Evolutionary conservation across 1,139 yeast species (phyloP).

Genomic region (Pichia terricola): DNA sequence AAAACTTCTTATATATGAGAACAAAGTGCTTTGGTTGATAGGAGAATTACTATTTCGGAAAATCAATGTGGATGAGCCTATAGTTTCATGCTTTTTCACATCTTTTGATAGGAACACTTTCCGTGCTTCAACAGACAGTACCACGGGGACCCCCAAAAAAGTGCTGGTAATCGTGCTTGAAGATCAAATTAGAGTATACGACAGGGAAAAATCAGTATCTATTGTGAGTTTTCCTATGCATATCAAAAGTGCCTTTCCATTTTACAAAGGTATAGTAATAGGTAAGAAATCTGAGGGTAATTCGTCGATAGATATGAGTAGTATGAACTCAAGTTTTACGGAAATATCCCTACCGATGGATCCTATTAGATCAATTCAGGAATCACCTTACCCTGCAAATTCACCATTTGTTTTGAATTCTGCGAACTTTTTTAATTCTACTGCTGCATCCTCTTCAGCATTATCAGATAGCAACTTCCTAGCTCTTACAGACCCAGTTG

Average conservation of each 20-base stretch:
- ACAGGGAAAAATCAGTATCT: conserved; percentile 46
- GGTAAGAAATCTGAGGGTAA: conserved; percentile 12
- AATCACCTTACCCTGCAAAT: neutral
- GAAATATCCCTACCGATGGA: no score
- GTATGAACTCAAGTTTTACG: no score
- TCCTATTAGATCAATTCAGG: conserved; percentile 7
- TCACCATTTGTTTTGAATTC: neutral
- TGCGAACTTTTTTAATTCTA: no score
- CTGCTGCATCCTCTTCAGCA: conserved; percentile 4
- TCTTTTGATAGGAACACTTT: conserved; percentile 11
- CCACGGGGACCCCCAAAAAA: conserved; percentile 4
- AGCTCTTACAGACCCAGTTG: conserved; percentile 59
- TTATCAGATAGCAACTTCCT: conserved; percentile 32
- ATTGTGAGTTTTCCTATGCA: conserved; percentile 57
- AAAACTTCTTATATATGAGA: conserved; percentile 8
- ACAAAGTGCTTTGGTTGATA: conserved; percentile 33
- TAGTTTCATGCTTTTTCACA: conserved; percentile 28
- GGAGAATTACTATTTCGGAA: conserved; percentile 43
- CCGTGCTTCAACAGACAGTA: no score
- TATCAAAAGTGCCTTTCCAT: conserved; percentile 46
- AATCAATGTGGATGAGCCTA: conserved; percentile 37
- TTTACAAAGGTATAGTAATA: conserved; percentile 47
- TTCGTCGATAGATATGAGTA: no score
- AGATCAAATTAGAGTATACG: conserved; percentile 48
- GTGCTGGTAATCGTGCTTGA: conserved; percentile 43